Percentiles rank a stretch among this genome's conserved stretches.
Conservation (phyloP, 2,329 filamentous ascomycete species). For the Colletotrichum chrysophilum region DNA sequence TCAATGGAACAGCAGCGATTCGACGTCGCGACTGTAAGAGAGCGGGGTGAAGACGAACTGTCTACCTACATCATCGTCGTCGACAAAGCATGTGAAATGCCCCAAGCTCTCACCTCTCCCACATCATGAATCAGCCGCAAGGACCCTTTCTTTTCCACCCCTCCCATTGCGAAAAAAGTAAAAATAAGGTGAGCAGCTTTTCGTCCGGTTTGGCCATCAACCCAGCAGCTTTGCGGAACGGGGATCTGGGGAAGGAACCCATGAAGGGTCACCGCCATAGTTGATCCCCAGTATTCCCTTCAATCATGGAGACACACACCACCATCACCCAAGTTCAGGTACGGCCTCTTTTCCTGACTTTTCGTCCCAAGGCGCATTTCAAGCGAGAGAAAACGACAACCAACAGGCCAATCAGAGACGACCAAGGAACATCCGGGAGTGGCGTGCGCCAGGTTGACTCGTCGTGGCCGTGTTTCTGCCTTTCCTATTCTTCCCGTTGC, state of each 20-base stretch:
- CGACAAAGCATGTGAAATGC: not conserved
- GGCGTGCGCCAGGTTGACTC: not conserved
- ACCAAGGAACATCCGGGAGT: not conserved
- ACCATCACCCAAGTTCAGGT: not conserved
- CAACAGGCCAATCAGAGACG: not conserved
- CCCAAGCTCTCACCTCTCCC: not conserved
- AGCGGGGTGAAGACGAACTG: not conserved
- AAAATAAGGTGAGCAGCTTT: not conserved
- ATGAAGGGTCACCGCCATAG: not conserved
- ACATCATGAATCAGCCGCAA: not conserved
- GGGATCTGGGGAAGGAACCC: not conserved
- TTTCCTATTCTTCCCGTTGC: not conserved
- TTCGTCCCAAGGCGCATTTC: conserved; percentile 1
- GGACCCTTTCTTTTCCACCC: not conserved
- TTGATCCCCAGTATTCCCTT: not conserved
- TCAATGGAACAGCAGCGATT: not conserved
- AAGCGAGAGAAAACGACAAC: not conserved
- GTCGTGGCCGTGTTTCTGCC: not conserved
- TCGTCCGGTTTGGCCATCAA: not conserved
- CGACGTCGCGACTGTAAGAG: not conserved
- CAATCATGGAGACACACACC: not conserved
- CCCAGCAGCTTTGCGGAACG: not conserved
- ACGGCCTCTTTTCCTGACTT: not conserved
- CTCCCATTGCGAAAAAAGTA: not conserved
- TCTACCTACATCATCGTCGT: not conserved